These are phyloP conservation scores for Murraya paniculata DNA, from an alignment of 345 rosid genomes.

Conservation along the genomic window DNA sequence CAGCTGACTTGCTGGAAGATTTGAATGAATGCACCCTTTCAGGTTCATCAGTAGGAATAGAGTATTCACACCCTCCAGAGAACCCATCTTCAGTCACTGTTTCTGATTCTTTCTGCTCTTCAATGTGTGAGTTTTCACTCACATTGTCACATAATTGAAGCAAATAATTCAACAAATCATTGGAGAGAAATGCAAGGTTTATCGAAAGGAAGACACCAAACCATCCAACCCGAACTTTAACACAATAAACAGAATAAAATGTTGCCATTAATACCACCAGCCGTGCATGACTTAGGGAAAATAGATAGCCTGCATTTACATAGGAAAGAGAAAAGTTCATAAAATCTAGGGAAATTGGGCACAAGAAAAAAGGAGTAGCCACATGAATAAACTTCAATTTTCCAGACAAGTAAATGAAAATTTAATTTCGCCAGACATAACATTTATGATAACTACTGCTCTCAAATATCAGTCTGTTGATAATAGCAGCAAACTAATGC, in stretches of 20 bases:
- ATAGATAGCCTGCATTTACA: constrained; percentile 73
- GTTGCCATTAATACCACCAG: constrained; percentile 75
- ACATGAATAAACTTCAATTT: not conserved
- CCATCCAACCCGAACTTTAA: constrained; percentile 94
- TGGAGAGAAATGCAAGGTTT: constrained; percentile 87
- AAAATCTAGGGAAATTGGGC: constrained; percentile 3
- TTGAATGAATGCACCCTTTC: constrained; percentile 63
- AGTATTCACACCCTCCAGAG: constrained; percentile 51
- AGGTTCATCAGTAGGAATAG: constrained; percentile 51
- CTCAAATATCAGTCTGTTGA: not conserved
- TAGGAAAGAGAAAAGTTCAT: constrained; percentile 10
- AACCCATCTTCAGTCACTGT: constrained; percentile 64
- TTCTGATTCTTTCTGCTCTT: constrained; percentile 68
- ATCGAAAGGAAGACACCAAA: constrained; percentile 75
- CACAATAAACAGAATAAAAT: constrained; percentile 70
- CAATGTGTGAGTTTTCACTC: constrained; percentile 49
- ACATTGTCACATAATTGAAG: constrained; percentile 80
- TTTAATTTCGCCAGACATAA: not conserved
- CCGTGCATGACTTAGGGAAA: constrained; percentile 90
- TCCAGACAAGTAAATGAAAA: not conserved
- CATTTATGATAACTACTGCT: not conserved
- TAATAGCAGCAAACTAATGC: not conserved
- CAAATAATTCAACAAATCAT: constrained; percentile 68
- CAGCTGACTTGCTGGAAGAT: constrained; percentile 56
- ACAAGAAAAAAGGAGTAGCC: not conserved